Evolutionary conservation across 257 asterid genomes (phyloP), one percentile per base, ranked within the genome.

Genomic region (Salvia splendens): DNA sequence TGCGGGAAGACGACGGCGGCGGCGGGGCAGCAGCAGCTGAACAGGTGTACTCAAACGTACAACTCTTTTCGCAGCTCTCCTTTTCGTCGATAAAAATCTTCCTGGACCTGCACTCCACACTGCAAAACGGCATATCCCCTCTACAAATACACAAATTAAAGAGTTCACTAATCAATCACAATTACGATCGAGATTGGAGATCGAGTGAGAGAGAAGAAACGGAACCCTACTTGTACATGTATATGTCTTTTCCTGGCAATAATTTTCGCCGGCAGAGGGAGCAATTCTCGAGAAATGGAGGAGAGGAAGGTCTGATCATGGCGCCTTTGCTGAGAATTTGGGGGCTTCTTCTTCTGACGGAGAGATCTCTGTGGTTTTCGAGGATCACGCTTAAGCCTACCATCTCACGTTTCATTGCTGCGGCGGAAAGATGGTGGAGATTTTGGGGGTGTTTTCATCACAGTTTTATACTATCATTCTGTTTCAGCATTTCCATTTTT

Each of bases 61-160:
- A 76, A 63, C 43, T 48, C 47, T 56, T 78, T 3, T 65, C 70
- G 49, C 48, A 24, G 52, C 7, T 70, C 71, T 85, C 95, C 61
- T 88, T 89, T 76, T 92, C 98, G 36, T 89, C 98, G 91, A 86
- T 92, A 82, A 80, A 82, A 12, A 92, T 89, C 78, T 92, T 97
- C 81, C 85, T 89, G 86, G 75, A 86, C 61, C 98, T 86, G 82
- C 98, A 92, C 76, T 92, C 98, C 81, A 69, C 92, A 28, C 96
- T 89, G 64, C 98, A 92, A 73, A 92, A 92, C 15, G 83, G 97
- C 57, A 55, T 86, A 72, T 92, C 96, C 76, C 98, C 98, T 72
- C 98, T 92, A 84, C 76, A 77, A 24, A 48, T 9, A 4, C 24
- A 36, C 12, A 43, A 8, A 15, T 51, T 2, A 32, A 57, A 14